These are phyloP conservation scores for Coemansia sp. DNA, from an alignment of 192 early-diverging fungal species.

Conservation along the genomic window DNA sequence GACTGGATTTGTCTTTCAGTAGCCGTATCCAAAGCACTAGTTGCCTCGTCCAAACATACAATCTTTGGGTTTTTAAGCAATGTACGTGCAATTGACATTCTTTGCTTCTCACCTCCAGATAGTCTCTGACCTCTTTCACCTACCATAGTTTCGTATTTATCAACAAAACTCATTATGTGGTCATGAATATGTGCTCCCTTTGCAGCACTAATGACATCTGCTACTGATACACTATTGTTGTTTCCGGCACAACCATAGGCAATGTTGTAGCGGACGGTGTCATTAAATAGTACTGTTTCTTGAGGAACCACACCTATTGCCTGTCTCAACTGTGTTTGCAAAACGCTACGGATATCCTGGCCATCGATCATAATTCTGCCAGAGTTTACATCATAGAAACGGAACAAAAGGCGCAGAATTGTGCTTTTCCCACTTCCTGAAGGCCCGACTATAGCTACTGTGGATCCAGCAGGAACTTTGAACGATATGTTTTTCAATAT, in stretches of 20 bases:
- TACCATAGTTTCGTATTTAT: slow-evolving; percentile 80
- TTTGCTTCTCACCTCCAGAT: slow-evolving; percentile 91
- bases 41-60: slow-evolving; percentile 91
- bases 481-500: slow-evolving; percentile 46
- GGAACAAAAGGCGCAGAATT: slow-evolving; percentile 76
- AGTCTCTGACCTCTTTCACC: slow-evolving; percentile 89
- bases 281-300: slow-evolving; percentile 96
- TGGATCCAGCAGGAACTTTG: slow-evolving; percentile 43
- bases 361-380: slow-evolving; percentile 89
- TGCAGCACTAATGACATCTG: slow-evolving; percentile 69
- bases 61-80: slow-evolving; percentile 91
- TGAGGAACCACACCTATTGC: slow-evolving; percentile 92
- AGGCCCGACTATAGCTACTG: slow-evolving; percentile 47
- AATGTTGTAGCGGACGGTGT: slow-evolving; percentile 93
- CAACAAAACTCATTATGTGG: slow-evolving; percentile 68
- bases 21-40: slow-evolving; percentile 76
- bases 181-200: slow-evolving; percentile 73
- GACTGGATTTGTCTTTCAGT: slow-evolving; percentile 92
- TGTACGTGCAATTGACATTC: slow-evolving; percentile 86
- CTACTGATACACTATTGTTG: slow-evolving; percentile 56
- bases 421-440: slow-evolving; percentile 72
- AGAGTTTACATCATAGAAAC: slow-evolving; percentile 81
- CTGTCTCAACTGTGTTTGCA: slow-evolving; percentile 58
- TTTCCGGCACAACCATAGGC: slow-evolving; percentile 64
- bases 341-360: slow-evolving; percentile 63